Base-by-base conservation (phyloP, 2,329 filamentous ascomycete species). In the Exophiala sideris region DNA sequence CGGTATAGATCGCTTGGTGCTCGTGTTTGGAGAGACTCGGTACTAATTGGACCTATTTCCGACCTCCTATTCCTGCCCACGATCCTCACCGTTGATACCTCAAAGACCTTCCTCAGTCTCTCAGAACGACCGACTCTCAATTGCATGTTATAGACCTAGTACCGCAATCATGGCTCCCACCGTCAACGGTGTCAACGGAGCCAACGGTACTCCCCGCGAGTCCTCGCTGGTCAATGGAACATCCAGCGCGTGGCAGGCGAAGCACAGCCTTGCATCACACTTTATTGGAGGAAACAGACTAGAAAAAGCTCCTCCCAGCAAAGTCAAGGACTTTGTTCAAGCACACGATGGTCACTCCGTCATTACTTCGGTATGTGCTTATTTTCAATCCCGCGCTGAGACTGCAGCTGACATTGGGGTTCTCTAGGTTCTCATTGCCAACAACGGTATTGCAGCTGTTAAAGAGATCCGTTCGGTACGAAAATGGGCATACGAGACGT, bases 401-500 rank as follows among this genome's bases (percentile, higher is more conserved):
- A 38, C 47, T 49, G 39, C 36, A 29, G 56, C 54, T 67, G 49
- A 66, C 53, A 34, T 14, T 45, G 16, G 8, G n/a, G n/a, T 49
- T 51, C 7, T 65, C 16, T 68, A 97, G 92, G 91, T 97, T 50
- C 82, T 99, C 62, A 99, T 99, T 75, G 94, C 94, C 72, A 99
- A 99, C 81, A 99, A 99, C 79, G 94, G 94, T 82, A 99, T 99
- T 74, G 94, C 94, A 48, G 94, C 94, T 70, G 94, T 99, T 74
- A 99, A 99, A 77, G 94, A 99, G 76, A 99, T 99, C 71, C 86
- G 94, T 73, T 97, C 92, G 56, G 92, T 99, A 70, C 88, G 94
- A 74, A 99, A 97, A 91, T 99, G 94, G 94, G 94, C 94, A 58
- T 99, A 99, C 85, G 94, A 99, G 78, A 95, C 89, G 6, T 99